A percentile compares a stretch with the other conserved stretches of the same genome.
Conservation (phyloP, 2,329 filamentous ascomycete genomes). For the Colletotrichum liriopes region DNA sequence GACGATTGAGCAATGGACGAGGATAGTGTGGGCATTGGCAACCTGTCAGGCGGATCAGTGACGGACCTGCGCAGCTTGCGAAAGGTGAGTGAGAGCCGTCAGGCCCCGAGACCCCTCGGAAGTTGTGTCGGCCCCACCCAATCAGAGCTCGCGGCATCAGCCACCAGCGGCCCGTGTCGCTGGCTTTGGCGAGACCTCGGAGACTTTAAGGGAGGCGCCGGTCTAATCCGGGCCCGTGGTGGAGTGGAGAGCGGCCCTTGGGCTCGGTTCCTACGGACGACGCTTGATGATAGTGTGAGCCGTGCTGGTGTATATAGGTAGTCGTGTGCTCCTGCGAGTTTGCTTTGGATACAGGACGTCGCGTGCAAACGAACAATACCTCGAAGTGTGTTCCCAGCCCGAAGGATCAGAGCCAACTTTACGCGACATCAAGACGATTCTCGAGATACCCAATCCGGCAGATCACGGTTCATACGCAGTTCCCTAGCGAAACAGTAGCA, state of each 20-base stretch:
- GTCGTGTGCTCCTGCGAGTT: neutral
- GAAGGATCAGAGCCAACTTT: neutral
- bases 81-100: neutral
- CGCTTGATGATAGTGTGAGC: neutral
- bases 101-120: slow-evolving; percentile 50
- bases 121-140: slow-evolving; percentile 45
- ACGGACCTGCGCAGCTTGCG: neutral
- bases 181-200: neutral
- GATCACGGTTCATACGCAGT: neutral
- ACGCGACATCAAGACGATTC: neutral
- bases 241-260: neutral
- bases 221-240: slow-evolving; percentile 9
- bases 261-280: neutral
- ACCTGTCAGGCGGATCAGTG: neutral
- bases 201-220: neutral
- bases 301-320: neutral
- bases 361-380: neutral
- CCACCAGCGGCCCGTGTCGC: slow-evolving; percentile 12
- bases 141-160: slow-evolving; percentile 45
- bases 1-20: neutral
- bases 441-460: neutral
- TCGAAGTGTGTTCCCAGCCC: neutral
- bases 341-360: no score
- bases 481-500: neutral
- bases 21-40: no score